Percentiles rank a stretch among this genome's conserved stretches.
These are phyloP conservation scores for Phytophthora constricta DNA, from an alignment of 352 stramenopile genomes.

Conservation along the genomic window DNA sequence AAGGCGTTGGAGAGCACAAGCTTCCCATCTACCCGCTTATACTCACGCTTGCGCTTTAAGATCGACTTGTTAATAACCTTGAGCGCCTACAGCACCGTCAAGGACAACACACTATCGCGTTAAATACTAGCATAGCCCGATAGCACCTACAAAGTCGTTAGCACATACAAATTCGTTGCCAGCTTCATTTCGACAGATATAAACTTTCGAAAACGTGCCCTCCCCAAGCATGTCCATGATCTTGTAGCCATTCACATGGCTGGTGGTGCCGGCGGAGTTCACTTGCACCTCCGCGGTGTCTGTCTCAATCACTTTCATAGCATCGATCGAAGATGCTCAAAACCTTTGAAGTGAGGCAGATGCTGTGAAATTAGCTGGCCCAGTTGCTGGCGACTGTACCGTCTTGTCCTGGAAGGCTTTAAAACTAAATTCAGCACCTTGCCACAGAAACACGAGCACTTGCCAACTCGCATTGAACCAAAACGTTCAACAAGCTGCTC, in stretches of 20 bases:
- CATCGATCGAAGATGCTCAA: background rate
- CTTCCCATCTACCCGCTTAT: constrained; percentile 78
- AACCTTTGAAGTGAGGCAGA: no score
- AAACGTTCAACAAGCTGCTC: no score
- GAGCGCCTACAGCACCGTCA: constrained; percentile 53
- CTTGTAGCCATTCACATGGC: constrained; percentile 79
- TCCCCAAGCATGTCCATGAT: constrained; percentile 69
- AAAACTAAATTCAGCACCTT: constrained; percentile 6
- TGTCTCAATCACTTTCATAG: constrained; percentile 71
- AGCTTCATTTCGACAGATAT: constrained; percentile 57
- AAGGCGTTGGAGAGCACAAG: constrained; percentile 84
- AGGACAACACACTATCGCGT: background rate
- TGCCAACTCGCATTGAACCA: no score
- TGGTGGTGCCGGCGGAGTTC: constrained; percentile 62
- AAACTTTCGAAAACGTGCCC: constrained; percentile 84
- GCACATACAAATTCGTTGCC: constrained; percentile 62
- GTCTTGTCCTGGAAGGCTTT: background rate
- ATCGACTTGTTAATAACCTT: constrained; percentile 90
- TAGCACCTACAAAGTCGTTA: background rate
- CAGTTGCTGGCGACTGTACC: no score
- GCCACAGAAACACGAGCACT: no score
- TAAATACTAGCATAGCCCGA: background rate
- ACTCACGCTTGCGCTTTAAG: constrained; percentile 84
- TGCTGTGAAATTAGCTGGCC: no score
- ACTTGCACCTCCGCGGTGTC: constrained; percentile 64